These are phyloP conservation scores for Akanthomyces uredinophilus DNA, from an alignment of 2,329 filamentous ascomycete genomes.

Conservation along the genomic window DNA sequence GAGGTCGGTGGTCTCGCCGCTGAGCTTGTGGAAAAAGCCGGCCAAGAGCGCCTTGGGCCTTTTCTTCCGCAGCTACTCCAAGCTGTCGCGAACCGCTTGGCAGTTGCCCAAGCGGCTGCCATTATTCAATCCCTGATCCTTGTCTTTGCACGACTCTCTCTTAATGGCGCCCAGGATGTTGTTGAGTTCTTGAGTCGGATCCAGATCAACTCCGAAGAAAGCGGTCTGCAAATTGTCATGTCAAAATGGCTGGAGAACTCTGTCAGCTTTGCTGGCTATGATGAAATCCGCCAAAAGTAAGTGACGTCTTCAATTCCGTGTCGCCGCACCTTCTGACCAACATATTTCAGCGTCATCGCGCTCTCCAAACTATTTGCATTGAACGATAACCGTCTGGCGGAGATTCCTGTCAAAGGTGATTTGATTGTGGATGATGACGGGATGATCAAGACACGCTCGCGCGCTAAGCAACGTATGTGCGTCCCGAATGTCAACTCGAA, in stretches of 20 bases:
- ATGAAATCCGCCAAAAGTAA: slow-evolving; percentile 94
- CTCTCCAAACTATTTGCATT: slow-evolving; percentile 87
- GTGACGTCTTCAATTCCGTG: slow-evolving; percentile 26
- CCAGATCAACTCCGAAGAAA: slow-evolving; percentile 65
- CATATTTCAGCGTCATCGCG: slow-evolving; percentile 67
- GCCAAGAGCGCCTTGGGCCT: slow-evolving; percentile 82
- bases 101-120: slow-evolving; percentile 73
- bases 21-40: slow-evolving; percentile 92
- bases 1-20: slow-evolving; percentile 93
- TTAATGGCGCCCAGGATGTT: slow-evolving; percentile 81
- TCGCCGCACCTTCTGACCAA: neutral
- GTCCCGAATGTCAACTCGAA: slow-evolving; percentile 16
- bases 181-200: slow-evolving; percentile 86
- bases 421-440: slow-evolving; percentile 72
- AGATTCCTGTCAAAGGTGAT: slow-evolving; percentile 86
- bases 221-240: slow-evolving; percentile 82
- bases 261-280: slow-evolving; percentile 94
- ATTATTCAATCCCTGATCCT: slow-evolving; percentile 96
- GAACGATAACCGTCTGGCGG: slow-evolving; percentile 71
- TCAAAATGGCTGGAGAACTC: slow-evolving; percentile 97
- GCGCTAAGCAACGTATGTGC: slow-evolving; percentile 69
- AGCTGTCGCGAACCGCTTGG: slow-evolving; percentile 80
- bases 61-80: slow-evolving; percentile 83
- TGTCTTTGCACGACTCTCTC: slow-evolving; percentile 85
- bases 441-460: slow-evolving; percentile 89